Evolutionary conservation across 2,329 filamentous ascomycete genomes (phyloP).

Genomic region (Penicillium sp.): DNA sequence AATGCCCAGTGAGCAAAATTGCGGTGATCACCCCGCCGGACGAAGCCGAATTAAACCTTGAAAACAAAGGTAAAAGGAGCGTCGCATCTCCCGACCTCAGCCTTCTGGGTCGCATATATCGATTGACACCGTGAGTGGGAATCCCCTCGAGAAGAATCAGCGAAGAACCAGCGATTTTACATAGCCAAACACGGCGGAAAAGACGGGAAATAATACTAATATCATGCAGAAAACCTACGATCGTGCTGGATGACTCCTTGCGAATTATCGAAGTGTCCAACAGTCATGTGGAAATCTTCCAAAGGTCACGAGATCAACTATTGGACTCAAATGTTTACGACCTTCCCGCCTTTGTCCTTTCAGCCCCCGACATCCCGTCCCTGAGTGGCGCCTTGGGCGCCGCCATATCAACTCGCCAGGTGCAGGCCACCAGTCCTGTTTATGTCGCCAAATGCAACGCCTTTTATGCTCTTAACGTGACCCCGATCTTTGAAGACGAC

Average conservation of each 20-base stretch:
- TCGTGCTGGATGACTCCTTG: slow-evolving; percentile 41
- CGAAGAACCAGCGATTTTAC: neutral
- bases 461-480: slow-evolving; percentile 37
- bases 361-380: slow-evolving; percentile 38
- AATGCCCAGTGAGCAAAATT: slow-evolving; percentile 21
- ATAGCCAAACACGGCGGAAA: neutral
- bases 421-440: slow-evolving; percentile 39
- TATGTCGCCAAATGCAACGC: slow-evolving; percentile 16
- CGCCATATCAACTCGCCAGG: slow-evolving; percentile 38
- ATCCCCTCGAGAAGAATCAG: neutral
- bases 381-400: slow-evolving; percentile 40
- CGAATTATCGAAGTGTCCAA: slow-evolving; percentile 48
- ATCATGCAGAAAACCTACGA: slow-evolving; percentile 29
- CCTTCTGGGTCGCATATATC: slow-evolving; percentile 5
- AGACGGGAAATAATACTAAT: neutral
- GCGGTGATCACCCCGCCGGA: slow-evolving; percentile 28
- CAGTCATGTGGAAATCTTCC: slow-evolving; percentile 42
- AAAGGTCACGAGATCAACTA: slow-evolving; percentile 35
- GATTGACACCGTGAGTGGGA: slow-evolving; percentile 5
- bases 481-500: slow-evolving; percentile 47
- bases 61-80: neutral
- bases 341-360: slow-evolving; percentile 36
- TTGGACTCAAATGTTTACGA: slow-evolving; percentile 43
- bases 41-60: slow-evolving; percentile 15
- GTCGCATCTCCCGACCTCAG: neutral